phyloP scores from a whole-genome alignment of 2,329 filamentous ascomycete species.

The Gliomastix tumulicola region DNA sequence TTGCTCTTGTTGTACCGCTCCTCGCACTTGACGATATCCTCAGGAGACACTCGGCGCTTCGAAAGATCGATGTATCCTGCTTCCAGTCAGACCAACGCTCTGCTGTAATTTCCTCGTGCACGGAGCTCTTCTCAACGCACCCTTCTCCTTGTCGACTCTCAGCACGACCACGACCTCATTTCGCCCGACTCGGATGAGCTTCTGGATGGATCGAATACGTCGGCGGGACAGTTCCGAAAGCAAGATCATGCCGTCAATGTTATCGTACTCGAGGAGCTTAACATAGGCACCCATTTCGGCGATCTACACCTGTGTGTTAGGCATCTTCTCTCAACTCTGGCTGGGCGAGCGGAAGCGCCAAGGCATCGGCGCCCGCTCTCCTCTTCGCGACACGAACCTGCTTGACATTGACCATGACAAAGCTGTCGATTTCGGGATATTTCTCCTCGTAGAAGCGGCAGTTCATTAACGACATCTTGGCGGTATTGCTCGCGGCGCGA shows the following conservation, averaged over 20 bases:
- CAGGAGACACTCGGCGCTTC: constrained; percentile 93
- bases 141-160: constrained; percentile 98
- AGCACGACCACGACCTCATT: constrained; percentile 99
- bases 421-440: constrained; percentile 92
- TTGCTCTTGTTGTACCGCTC: constrained; percentile 99
- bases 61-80: constrained; percentile 90
- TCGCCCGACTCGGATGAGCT: constrained; percentile 93
- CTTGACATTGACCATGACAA: constrained; percentile 99
- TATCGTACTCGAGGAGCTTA: constrained; percentile 98
- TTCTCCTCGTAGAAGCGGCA: constrained; percentile 98
- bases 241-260: constrained; percentile 99
- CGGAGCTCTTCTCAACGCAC: constrained; percentile 37
- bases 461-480: constrained; percentile 89
- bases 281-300: constrained; percentile 99
- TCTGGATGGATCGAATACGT: constrained; percentile 98
- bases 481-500: constrained; percentile 26
- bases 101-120: too few species aligned
- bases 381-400: constrained; percentile 62
- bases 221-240: constrained; percentile 94
- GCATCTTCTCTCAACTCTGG: too few species aligned
- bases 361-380: too few species aligned
- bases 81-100: background rate
- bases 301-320: constrained; percentile 71
- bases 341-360: constrained; percentile 2
- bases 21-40: constrained; percentile 97